Evolutionary conservation across 257 asterid genomes (phyloP).

Genomic region (Capsicum pubescens): DNA sequence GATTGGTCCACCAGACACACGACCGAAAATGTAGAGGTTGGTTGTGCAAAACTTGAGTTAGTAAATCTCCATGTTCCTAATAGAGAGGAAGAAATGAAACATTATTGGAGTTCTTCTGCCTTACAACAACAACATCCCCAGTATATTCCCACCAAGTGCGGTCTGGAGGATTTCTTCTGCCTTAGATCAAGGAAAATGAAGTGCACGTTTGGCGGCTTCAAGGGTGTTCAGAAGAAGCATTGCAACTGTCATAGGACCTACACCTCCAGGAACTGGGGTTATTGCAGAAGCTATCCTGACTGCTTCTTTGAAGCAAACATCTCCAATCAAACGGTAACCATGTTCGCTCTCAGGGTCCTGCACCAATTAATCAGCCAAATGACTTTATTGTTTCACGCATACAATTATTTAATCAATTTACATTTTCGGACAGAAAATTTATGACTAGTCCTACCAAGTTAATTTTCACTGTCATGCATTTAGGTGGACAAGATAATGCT

Average conservation of each 20-base stretch:
- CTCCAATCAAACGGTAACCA: constrained; percentile 78
- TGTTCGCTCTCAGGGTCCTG: constrained; percentile 62
- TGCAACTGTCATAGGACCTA: constrained; percentile 94
- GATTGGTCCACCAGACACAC: background rate
- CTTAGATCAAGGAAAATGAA: constrained; percentile 36
- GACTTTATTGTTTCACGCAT: background rate
- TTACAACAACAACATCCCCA: background rate
- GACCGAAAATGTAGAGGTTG: background rate
- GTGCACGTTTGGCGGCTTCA: constrained; percentile 69
- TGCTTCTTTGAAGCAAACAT: constrained; percentile 87
- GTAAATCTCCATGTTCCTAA: background rate
- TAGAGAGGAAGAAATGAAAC: constrained; percentile 4
- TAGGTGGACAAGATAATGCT: constrained; percentile 19
- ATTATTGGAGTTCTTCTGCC: background rate
- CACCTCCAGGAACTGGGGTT: constrained; percentile 97
- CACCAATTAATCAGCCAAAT: constrained; percentile 26
- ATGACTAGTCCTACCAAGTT: background rate
- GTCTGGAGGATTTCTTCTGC: background rate
- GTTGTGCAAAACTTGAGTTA: background rate
- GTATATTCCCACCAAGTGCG: too few relatives aligned
- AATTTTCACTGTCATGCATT: constrained; percentile 1
- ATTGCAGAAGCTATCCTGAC: constrained; percentile 67
- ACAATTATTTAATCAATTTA: constrained; percentile 18
- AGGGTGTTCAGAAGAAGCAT: constrained; percentile 86
- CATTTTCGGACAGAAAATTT: background rate